Conservation (phyloP, 129 eudicot species). For the Flaveria sonorensis region DNA sequence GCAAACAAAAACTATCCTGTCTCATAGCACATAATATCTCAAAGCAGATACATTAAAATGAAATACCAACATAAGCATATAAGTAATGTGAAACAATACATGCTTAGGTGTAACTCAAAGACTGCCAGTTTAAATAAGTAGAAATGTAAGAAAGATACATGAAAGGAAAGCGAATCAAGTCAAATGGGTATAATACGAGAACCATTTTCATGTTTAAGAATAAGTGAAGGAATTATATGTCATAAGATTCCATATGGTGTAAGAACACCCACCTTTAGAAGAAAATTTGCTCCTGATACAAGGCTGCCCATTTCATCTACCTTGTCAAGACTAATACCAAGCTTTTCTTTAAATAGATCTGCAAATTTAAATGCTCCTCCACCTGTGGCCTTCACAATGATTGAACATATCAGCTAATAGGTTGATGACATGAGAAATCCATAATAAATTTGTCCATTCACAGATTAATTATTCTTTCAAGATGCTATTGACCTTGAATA, state of each 20-base stretch:
- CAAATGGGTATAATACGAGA: conserved; percentile 1
- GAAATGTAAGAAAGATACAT: conserved; percentile 7
- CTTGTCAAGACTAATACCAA: conserved; percentile 79
- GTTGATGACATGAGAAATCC: conserved; percentile 12
- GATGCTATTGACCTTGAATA: neutral
- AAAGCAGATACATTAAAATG: neutral
- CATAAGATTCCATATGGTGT: conserved; percentile 14
- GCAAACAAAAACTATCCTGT: neutral
- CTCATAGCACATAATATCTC: neutral
- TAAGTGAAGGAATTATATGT: neutral
- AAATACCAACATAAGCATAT: neutral
- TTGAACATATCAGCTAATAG: conserved; percentile 19
- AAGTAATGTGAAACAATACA: neutral
- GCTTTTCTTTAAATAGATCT: conserved; percentile 81
- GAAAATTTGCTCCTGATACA: conserved; percentile 90
- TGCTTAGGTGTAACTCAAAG: conserved; percentile 7
- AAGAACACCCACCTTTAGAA: conserved; percentile 71
- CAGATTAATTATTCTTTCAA: conserved; percentile 3
- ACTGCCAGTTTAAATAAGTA: neutral
- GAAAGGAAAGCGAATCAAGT: conserved; percentile 12
- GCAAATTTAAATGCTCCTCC: conserved; percentile 97
- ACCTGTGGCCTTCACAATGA: conserved; percentile 86
- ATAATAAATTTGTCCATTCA: conserved; percentile 25
- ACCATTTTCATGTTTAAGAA: conserved; percentile 7
- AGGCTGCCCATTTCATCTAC: conserved; percentile 92